Percentiles rank a stretch among this genome's conserved stretches.
phyloP scores from a whole-genome alignment of 140 eudicot genomes.

The Stevia rebaudiana region DNA sequence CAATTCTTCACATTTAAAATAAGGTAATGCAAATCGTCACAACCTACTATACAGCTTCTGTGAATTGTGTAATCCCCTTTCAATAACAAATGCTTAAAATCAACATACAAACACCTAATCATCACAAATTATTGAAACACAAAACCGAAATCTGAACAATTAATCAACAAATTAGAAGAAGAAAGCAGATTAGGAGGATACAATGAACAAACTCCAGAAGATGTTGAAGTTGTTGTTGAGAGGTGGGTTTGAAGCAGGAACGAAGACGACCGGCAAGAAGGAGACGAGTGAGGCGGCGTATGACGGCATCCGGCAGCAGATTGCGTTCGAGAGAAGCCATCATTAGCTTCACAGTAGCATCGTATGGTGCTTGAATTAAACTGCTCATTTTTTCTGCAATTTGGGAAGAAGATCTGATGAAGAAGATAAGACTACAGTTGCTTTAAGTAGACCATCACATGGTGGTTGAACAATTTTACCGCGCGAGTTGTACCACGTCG shows the following conservation, averaged over 20 bases:
- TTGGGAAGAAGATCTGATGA: neutral
- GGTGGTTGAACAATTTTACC: neutral
- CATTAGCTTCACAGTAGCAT: conserved; percentile 66
- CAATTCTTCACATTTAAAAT: neutral
- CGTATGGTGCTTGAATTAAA: conserved; percentile 58
- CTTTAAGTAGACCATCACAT: neutral
- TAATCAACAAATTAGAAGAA: neutral
- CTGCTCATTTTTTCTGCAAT: conserved; percentile 26
- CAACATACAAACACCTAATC: neutral
- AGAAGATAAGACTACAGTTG: neutral
- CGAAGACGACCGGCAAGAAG: conserved; percentile 75
- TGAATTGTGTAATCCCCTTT: no score
- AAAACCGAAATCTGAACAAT: neutral
- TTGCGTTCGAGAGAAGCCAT: conserved; percentile 68
- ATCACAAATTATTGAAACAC: neutral
- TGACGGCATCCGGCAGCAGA: conserved; percentile 72
- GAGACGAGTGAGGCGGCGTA: conserved; percentile 69
- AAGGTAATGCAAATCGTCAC: neutral
- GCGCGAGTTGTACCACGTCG: neutral
- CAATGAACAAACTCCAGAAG: conserved; percentile 64
- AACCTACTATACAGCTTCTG: no score
- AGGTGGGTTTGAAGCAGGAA: conserved; percentile 53
- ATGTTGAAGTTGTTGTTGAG: conserved; percentile 56
- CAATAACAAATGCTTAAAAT: neutral
- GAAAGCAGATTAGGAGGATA: conserved; percentile 1